Base-by-base conservation (phyloP, 2,329 filamentous ascomycete species). In the Furcasterigmium furcatum region DNA sequence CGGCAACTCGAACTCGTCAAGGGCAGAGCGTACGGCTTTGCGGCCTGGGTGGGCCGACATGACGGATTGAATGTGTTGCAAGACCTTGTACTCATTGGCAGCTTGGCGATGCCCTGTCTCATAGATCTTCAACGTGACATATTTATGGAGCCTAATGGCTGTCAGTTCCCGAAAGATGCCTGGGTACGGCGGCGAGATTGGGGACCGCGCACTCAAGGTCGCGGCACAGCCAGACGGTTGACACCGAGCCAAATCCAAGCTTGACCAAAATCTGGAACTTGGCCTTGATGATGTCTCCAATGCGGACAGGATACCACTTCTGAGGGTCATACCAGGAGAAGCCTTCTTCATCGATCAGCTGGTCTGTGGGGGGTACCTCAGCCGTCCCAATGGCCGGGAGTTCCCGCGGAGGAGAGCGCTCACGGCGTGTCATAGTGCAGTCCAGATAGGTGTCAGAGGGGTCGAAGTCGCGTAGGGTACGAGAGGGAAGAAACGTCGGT, bases 191-290 rank as follows among this genome's bases (percentile, higher is more conserved):
- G 30, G 14, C 16, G 14, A 16, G 30, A 34, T 34, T 5, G 3
- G 12, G 2, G 4, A 5, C 3, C 12, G 49, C 42, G 10, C 41
- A 60, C 56, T 43, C 9, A 7, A 54, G 39, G 41, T 61, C 58
- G 8, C 52, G 52, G 14, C 52, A 55, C 5, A 58, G 43, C 58
- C 58, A 59, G 9, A 51, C 52, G 0, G 58, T 60, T 2, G 59
- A 61, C 5, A 48, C 51, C 4, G 54, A 52, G 8, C 59, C 57
- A 24, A 51, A 60, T 1, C 59, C 58, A 14, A 60, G 47, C 41
- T 61, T 61, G 4, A 53, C 51, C 1, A 57, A 44, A 4, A 58
- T 54, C 12, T 60, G 47, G 18, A 60, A 60, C 2, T 52, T 48
- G 4, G 47, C 48, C 32, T 44, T 44, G 20, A 59, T 48, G 3